Evolutionary conservation across 768 basidiomycete species (phyloP), one percentile per base, ranked within the genome.

Genomic region (Mycena kentingensis): DNA sequence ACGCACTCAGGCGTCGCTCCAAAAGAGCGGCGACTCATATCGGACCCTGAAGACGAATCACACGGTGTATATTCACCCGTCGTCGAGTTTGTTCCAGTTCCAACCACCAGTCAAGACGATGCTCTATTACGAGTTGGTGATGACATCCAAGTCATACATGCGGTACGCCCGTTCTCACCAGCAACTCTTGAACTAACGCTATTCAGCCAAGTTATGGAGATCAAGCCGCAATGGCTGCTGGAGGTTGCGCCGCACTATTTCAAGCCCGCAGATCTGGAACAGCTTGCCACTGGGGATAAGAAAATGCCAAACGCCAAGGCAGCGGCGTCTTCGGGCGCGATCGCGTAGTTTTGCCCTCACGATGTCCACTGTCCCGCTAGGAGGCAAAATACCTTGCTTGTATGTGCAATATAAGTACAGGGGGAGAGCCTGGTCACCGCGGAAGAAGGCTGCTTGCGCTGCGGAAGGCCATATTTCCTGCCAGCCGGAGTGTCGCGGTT

Each of bases 221-320:
- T 98, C 66, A 98, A 98, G 67, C 91, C 96, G 4, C 67, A 83
- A 22, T 98, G 97, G 97, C 68, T 98, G 27, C 69, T 97, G 36
- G 96, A 98, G 79, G 93, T 98, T 19, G 96, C 96, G 2, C 95
- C 96, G 0, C 96, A 98, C 67, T 98, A 93, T 67, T 98, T 96
- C 82, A 96, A 92, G 66, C 77, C 79, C 6, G 85, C 89, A 1
- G 90, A 92, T 62, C 69, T 91, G 39, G 90, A 93, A 60, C 87
- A 91, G 63, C 67, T 92, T 32, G 81, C 88, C 0, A 80, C 80
- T 15, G 88, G 90, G 16, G 90, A 92, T 54, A 93, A 88, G 72
- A 97, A 95, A 73, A 92, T 96, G 92, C 93, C 93, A n/a, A 46
- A 46, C 31, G 29, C 27, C 10, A 95, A 94, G 62, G 77, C 75